Conservation (phyloP, 1,139 yeast species). For the Barnettozyma hawaiiensis region DNA sequence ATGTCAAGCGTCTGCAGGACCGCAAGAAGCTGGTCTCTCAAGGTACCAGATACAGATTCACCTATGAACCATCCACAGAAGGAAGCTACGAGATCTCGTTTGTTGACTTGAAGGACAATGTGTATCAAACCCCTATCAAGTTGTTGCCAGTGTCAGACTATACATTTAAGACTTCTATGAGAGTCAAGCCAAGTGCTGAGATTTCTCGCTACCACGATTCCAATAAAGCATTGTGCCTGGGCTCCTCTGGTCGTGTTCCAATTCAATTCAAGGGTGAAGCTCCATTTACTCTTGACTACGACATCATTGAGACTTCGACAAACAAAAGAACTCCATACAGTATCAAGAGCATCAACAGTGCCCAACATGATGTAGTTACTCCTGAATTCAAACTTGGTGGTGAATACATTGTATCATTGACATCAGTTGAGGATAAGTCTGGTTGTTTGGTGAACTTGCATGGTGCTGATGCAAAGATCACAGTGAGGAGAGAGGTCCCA, state of each 20-base stretch:
- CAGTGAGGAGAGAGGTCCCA: slow-evolving; percentile 67
- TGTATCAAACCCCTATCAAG: slow-evolving; percentile 40
- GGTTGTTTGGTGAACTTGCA: slow-evolving; percentile 68
- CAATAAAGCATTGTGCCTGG: slow-evolving; percentile 38
- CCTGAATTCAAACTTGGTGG: slow-evolving; percentile 63
- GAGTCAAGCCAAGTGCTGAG: slow-evolving; percentile 38
- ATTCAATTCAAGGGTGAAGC: slow-evolving; percentile 67
- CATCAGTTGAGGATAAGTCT: slow-evolving; percentile 63
- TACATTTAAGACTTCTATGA: slow-evolving; percentile 37
- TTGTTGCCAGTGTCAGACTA: slow-evolving; percentile 29
- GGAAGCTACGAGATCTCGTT: slow-evolving; percentile 78
- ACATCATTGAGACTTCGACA: slow-evolving; percentile 49
- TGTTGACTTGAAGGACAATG: slow-evolving; percentile 47
- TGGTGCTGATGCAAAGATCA: slow-evolving; percentile 51
- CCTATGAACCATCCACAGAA: slow-evolving; percentile 72
- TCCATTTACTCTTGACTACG: slow-evolving; percentile 71
- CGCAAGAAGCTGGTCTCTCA: slow-evolving; percentile 33
- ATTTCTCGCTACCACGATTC: slow-evolving; percentile 26
- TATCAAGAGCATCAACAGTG: slow-evolving; percentile 38
- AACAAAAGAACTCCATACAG: slow-evolving; percentile 38
- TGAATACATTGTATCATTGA: slow-evolving; percentile 54
- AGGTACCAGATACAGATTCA: slow-evolving; percentile 47
- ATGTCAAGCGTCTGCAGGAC: slow-evolving; percentile 29
- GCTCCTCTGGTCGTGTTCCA: slow-evolving; percentile 43
- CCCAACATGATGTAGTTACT: slow-evolving; percentile 41